These are phyloP conservation scores for Saccharomycopsis lassenensis DNA, from an alignment of 805 yeast species.

Conservation along the genomic window DNA sequence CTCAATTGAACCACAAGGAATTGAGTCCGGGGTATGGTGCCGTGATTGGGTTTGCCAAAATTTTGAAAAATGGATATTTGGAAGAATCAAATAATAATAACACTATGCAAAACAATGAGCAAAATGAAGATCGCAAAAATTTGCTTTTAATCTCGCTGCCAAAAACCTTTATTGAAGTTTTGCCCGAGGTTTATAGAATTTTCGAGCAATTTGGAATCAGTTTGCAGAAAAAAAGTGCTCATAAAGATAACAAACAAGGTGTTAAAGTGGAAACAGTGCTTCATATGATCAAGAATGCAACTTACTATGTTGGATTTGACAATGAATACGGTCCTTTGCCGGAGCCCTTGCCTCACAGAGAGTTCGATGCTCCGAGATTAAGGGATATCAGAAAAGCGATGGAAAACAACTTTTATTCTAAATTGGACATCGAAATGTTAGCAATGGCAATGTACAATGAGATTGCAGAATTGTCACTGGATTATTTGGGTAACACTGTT, in stretches of 20 bases:
- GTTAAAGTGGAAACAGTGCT: too few relatives aligned
- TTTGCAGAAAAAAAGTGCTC: not conserved
- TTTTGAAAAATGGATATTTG: constrained; percentile 22
- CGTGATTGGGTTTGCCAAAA: constrained; percentile 75
- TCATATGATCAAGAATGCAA: constrained; percentile 35
- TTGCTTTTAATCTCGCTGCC: constrained; percentile 8
- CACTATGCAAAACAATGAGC: constrained; percentile 21
- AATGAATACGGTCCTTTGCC: constrained; percentile 66
- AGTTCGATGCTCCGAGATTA: constrained; percentile 78
- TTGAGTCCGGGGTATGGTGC: constrained; percentile 69
- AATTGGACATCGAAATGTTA: constrained; percentile 64
- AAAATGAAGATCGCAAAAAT: constrained; percentile 16
- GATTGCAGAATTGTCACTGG: constrained; percentile 82
- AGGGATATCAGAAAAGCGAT: constrained; percentile 75
- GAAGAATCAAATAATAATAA: not conserved
- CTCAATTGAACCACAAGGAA: constrained; percentile 72
- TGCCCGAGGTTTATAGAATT: constrained; percentile 2
- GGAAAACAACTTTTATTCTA: too few relatives aligned
- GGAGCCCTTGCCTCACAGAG: constrained; percentile 54
- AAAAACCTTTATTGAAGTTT: constrained; percentile 2
- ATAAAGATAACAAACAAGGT: not conserved
- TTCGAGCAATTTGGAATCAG: constrained; percentile 4
- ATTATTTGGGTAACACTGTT: constrained; percentile 90
- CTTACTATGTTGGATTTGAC: constrained; percentile 35
- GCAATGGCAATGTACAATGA: constrained; percentile 80